Conservation (phyloP, 2,329 filamentous ascomycete genomes). For the Ascocoryne sarcoides region DNA sequence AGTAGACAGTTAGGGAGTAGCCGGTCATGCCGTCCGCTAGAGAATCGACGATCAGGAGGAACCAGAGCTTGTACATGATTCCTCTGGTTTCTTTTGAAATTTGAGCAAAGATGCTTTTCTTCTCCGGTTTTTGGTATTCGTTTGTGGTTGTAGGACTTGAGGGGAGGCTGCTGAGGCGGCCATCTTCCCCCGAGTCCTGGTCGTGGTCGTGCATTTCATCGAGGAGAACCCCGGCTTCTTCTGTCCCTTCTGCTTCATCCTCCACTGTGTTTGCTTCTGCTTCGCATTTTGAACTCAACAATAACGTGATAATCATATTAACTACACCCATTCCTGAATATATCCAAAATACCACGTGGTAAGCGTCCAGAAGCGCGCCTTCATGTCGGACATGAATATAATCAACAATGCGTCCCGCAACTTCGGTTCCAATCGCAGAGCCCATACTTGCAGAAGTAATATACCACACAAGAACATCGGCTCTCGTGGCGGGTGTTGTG, state of each 20-base stretch:
- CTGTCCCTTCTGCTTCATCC: slow-evolving; percentile 3
- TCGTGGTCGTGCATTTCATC: slow-evolving; percentile 7
- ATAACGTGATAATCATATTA: slow-evolving; percentile 45
- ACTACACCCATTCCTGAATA: slow-evolving; percentile 47
- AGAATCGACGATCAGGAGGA: slow-evolving; percentile 54
- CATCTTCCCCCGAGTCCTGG: slow-evolving; percentile 5
- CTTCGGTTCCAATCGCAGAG: slow-evolving; percentile 48
- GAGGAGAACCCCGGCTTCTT: slow-evolving; percentile 13
- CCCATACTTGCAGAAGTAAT: slow-evolving; percentile 48
- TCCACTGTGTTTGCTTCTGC: not conserved
- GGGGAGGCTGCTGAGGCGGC: not conserved
- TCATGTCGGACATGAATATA: slow-evolving; percentile 34
- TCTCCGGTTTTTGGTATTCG: slow-evolving; percentile 1
- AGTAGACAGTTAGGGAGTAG: slow-evolving; percentile 49
- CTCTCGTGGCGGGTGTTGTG: slow-evolving; percentile 35
- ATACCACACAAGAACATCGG: slow-evolving; percentile 54
- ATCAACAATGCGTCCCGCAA: slow-evolving; percentile 49
- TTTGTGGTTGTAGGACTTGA: not conserved
- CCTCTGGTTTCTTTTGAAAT: slow-evolving; percentile 49
- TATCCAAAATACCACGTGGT: slow-evolving; percentile 45
- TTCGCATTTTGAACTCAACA: slow-evolving; percentile 35
- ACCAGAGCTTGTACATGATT: slow-evolving; percentile 57
- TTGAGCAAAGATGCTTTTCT: slow-evolving; percentile 36
- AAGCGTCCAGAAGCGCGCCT: slow-evolving; percentile 40
- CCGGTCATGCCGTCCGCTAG: slow-evolving; percentile 58